Evolutionary conservation across 1,139 yeast genomes (phyloP).

Genomic region (Pichia sp.): DNA sequence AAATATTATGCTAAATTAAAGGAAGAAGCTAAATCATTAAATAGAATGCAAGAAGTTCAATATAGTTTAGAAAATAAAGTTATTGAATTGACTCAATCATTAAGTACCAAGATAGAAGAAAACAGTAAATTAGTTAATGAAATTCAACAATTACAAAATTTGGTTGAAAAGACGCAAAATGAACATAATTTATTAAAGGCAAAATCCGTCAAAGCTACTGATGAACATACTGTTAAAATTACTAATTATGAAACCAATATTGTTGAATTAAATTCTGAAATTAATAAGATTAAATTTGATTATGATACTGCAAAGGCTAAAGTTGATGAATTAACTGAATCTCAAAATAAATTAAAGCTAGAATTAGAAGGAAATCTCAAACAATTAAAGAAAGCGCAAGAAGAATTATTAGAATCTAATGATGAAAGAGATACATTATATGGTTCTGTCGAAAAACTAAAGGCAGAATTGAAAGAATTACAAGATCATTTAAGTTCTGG

Average conservation of each 20-base stretch:
- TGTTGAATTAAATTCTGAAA: slow-evolving; percentile 50
- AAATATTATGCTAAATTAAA: slow-evolving; percentile 57
- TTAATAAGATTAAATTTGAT: slow-evolving; percentile 51
- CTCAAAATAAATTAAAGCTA: slow-evolving; percentile 57
- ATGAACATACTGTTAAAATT: slow-evolving; percentile 40
- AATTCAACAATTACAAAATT: slow-evolving; percentile 48
- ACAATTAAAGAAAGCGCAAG: slow-evolving; percentile 58
- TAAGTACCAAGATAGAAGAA: slow-evolving; percentile 72
- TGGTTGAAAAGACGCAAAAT: slow-evolving; percentile 52
- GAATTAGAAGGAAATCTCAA: slow-evolving; percentile 58
- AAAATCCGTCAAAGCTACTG: slow-evolving; percentile 50
- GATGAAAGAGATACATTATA: slow-evolving; percentile 58
- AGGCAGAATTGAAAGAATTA: slow-evolving; percentile 32
- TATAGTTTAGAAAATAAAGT: slow-evolving; percentile 93
- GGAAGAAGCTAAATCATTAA: slow-evolving; percentile 85
- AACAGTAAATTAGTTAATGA: slow-evolving; percentile 66
- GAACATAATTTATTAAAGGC: slow-evolving; percentile 52
- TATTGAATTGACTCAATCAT: slow-evolving; percentile 81
- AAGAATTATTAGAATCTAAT: slow-evolving; percentile 55
- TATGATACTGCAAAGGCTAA: slow-evolving; percentile 56
- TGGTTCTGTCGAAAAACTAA: slow-evolving; percentile 62
- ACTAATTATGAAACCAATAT: slow-evolving; percentile 46
- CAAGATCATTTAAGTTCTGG: slow-evolving; percentile 26
- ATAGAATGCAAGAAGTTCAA: slow-evolving; percentile 84
- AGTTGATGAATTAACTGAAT: slow-evolving; percentile 57